Conservation (phyloP, 2,329 filamentous ascomycete genomes). For the Colletotrichum echinochloae region DNA sequence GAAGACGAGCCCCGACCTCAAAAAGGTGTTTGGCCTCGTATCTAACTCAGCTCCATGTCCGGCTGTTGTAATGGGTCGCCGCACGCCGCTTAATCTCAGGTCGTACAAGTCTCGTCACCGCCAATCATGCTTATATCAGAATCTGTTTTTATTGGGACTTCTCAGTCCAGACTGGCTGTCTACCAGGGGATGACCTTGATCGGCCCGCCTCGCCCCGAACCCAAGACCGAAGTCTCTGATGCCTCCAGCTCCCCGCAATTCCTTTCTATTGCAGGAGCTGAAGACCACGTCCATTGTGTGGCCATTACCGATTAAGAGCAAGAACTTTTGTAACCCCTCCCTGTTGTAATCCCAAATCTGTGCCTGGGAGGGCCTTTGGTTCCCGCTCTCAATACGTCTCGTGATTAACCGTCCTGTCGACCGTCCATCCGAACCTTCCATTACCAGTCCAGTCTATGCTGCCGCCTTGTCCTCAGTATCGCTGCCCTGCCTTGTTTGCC, state of each 20-base stretch:
- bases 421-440: slow-evolving; percentile 41
- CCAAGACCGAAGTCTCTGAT: slow-evolving; percentile 51
- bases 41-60: neutral
- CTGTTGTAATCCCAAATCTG: slow-evolving; percentile 51
- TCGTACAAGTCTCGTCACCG: neutral
- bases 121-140: slow-evolving; percentile 35
- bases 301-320: slow-evolving; percentile 45
- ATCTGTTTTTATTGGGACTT: slow-evolving; percentile 55
- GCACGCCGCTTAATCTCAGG: neutral
- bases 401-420: slow-evolving; percentile 41
- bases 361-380: slow-evolving; percentile 52
- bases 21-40: neutral
- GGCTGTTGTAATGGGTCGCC: neutral
- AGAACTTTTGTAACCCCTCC: slow-evolving; percentile 46
- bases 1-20: neutral
- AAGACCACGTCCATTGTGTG: slow-evolving; percentile 42
- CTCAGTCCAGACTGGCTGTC: slow-evolving; percentile 56
- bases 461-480: slow-evolving; percentile 44
- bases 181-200: slow-evolving; percentile 47
- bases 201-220: slow-evolving; percentile 47
- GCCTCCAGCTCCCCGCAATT: slow-evolving; percentile 43
- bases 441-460: slow-evolving; percentile 43
- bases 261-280: slow-evolving; percentile 38
- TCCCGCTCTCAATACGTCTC: slow-evolving; percentile 50
- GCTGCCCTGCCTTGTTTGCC: slow-evolving; percentile 44